Conservation (phyloP, 306 rosid species). For the Fragaria nilgerrensis region DNA sequence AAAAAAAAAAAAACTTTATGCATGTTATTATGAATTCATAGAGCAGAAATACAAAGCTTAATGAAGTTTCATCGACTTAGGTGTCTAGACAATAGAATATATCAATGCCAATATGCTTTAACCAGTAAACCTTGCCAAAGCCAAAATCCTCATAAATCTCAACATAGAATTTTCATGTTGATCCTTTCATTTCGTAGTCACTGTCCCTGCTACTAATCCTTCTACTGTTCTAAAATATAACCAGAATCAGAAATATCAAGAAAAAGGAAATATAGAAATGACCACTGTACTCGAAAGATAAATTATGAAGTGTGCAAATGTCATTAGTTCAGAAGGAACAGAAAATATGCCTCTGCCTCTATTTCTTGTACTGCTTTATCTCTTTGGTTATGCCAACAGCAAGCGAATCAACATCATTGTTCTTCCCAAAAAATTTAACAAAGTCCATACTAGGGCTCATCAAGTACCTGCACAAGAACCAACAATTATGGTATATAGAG, state of each 20-base stretch:
- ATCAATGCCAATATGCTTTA: neutral
- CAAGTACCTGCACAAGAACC: conserved; percentile 65
- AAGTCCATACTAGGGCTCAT: conserved; percentile 84
- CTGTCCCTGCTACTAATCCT: neutral
- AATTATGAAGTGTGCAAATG: neutral
- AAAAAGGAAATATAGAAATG: neutral
- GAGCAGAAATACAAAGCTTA: neutral
- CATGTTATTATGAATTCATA: neutral
- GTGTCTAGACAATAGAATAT: neutral
- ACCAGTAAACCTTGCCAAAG: neutral
- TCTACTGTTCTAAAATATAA: neutral
- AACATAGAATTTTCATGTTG: neutral
- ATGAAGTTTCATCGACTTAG: neutral
- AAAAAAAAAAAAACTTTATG: neutral
- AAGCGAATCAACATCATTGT: conserved; percentile 75
- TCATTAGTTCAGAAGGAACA: neutral
- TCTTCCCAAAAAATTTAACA: conserved; percentile 86
- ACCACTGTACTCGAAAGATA: neutral
- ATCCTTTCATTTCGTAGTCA: neutral
- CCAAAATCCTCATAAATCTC: neutral
- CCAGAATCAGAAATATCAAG: neutral
- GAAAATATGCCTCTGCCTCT: conserved; percentile 10
- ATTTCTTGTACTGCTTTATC: conserved; percentile 58
- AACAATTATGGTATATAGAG: neutral
- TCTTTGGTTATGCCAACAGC: conserved; percentile 75